phyloP scores from a whole-genome alignment of 2,329 filamentous ascomycete species.

The Colletotrichum sp. region DNA sequence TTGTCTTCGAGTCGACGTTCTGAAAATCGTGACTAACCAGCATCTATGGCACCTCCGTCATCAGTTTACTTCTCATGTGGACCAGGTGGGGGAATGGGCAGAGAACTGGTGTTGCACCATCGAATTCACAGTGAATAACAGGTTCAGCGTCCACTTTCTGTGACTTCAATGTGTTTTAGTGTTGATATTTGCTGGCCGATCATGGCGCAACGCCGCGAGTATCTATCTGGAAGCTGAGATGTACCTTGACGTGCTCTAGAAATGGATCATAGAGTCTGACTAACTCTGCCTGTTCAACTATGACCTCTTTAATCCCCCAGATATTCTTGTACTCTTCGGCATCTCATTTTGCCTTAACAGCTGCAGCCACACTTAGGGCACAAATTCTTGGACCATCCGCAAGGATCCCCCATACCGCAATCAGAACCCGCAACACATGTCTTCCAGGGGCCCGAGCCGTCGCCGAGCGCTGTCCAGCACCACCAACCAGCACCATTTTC shows the following conservation, averaged over 20 bases:
- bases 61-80: too few species aligned
- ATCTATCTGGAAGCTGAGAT: neutral
- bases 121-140: neutral
- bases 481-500: neutral
- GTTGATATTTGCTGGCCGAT: neutral
- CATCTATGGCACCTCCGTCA: too few species aligned
- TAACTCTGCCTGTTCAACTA: neutral
- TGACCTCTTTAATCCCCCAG: neutral
- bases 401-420: neutral
- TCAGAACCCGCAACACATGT: neutral
- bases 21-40: too few species aligned
- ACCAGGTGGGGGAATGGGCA: too few species aligned
- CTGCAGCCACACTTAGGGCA: neutral
- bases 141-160: neutral
- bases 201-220: neutral
- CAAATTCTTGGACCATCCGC: neutral
- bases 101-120: too few species aligned
- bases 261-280: neutral
- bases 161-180: neutral
- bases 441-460: neutral
- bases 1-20: too few species aligned
- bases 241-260: neutral
- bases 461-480: neutral
- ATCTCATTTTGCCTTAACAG: neutral
- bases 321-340: neutral